Evolutionary conservation across 225 moss, liverwort and hornwort genomes (phyloP), one percentile per base, ranked within the genome.

Genomic region (Anthoceros angustus): DNA sequence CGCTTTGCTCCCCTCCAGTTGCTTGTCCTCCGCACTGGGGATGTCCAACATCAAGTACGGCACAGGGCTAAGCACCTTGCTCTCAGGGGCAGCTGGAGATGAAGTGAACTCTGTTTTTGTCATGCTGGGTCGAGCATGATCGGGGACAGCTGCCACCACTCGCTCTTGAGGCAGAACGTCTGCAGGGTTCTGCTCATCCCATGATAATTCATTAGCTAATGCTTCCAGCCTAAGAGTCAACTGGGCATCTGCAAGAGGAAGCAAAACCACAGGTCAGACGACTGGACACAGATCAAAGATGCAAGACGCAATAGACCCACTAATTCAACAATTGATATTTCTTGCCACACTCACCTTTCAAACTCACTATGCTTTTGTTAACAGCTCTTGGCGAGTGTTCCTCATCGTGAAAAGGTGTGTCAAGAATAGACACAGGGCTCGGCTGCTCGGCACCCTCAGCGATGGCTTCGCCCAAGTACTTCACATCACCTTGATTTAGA

Each of bases 1-100:
- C 43, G 69, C 80, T 50, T 74, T 70, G 55, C 55, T 55, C 14
- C 55, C 55, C 55, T 55, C 55, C 55, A 55, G 55, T 9, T 55
- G 55, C 55, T 55, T 55, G 55, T 7, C 55, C 8, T 55, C 55
- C 55, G n/a, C 23, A 18, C 7, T 23, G 14, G 55, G 55, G 14
- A 2, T 9, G 0, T 18, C 10, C 12, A 55, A 8, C 18, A 55
- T 15, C 55, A 55, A 1, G n/a, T 55, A 32, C 32, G 32, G 32
- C 32, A 32, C 32, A 4, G 32, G 32, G 32, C 32, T 32, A 4
- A 32, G 32, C 32, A 32, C 55, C 14, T 55, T 23, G 23, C n/a
- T 9, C 55, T 9, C 7, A 18, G 7, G 0, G 5, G n/a, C 16
- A 55, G 12, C 18, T 5, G n/a, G 55, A 2, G 55, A 55, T 23